Evolutionary conservation across 306 rosid species (phyloP), one percentile per base, ranked within the genome.

Genomic region (Lablab purpureus): DNA sequence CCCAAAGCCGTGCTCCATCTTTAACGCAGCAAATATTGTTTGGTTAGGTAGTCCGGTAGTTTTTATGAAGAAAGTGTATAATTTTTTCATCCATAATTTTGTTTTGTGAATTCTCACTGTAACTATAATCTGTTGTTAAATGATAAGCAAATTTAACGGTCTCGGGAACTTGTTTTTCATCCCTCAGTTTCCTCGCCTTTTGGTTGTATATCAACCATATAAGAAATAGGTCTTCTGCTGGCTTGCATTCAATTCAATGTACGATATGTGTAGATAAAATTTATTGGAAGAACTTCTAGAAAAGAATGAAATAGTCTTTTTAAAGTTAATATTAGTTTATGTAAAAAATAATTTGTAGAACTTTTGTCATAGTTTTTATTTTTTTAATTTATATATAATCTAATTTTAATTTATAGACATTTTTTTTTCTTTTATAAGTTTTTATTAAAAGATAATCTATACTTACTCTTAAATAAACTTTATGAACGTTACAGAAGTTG

Each of bases 101-200:
- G 84, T 74, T 76, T 80, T 80, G 88, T 86, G 85, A 87, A 43
- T 77, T 63, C 14, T 55, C 51, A 14, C 36, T 78, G 80, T 78
- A 71, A 74, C 71, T 71, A 77, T 71, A 70, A 77, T 71, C 63
- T 83, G 78, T 78, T 74, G n/a, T n/a, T n/a, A n/a, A 72, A 81
- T 73, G 86, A 73, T 79, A 71, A 81, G 84, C 85, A 52, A 60
- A 79, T 73, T 67, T 76, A 82, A 64, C 59, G 58, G 80, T 82
- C 34, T 60, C 77, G 82, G 63, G 51, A 51, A 18, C 72, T 60
- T 78, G 76, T 67, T 59, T 54, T 67, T 45, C n/a, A 7, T 37
- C 25, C 17, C 1, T 45, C 2, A 27, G 46, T 36, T 17, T 52
- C 68, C 19, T 41, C 14, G 32, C 37, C 58, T 60, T 25, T 32